A percentile compares a stretch with the other conserved stretches of the same genome.
These are phyloP conservation scores for Solanum microdontum DNA, from an alignment of 257 asterid genomes.

Conservation along the genomic window DNA sequence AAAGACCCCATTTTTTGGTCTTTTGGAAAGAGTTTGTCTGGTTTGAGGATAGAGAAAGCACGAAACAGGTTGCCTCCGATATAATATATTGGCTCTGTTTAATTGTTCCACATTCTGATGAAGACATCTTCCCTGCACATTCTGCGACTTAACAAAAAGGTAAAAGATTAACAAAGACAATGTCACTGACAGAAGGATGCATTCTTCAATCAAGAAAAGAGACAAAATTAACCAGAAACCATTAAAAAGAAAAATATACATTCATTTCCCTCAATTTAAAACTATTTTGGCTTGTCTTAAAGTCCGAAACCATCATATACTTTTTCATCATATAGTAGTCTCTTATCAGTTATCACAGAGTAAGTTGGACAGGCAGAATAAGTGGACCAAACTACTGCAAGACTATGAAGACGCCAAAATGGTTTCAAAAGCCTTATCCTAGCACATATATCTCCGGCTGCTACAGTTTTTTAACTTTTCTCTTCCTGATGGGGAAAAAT, in stretches of 20 bases:
- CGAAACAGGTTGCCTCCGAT: constrained; percentile 26
- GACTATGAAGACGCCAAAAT: not conserved
- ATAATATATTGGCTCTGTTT: constrained; percentile 15
- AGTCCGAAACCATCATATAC: not conserved
- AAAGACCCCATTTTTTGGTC: constrained; percentile 49
- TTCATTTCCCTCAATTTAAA: not conserved
- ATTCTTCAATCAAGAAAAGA: not conserved
- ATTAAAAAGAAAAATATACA: not conserved
- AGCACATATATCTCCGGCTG: not conserved
- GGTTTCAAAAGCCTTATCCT: not conserved
- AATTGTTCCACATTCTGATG: constrained; percentile 23
- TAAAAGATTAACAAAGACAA: not conserved
- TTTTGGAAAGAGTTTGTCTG: constrained; percentile 25
- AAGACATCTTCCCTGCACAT: constrained; percentile 35
- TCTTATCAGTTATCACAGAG: not conserved
- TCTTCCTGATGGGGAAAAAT: not conserved
- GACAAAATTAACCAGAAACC: not conserved
- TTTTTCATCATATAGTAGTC: not conserved
- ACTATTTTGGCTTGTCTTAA: not conserved
- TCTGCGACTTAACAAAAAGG: constrained; percentile 34
- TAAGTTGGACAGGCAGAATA: not conserved
- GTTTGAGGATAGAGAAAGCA: constrained; percentile 54
- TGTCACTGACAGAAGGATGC: not conserved
- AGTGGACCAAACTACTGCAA: not conserved
- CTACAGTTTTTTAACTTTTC: not conserved